These are phyloP conservation scores for Trichosanthes truncata DNA, from an alignment of 306 rosid species.

Conservation along the genomic window DNA sequence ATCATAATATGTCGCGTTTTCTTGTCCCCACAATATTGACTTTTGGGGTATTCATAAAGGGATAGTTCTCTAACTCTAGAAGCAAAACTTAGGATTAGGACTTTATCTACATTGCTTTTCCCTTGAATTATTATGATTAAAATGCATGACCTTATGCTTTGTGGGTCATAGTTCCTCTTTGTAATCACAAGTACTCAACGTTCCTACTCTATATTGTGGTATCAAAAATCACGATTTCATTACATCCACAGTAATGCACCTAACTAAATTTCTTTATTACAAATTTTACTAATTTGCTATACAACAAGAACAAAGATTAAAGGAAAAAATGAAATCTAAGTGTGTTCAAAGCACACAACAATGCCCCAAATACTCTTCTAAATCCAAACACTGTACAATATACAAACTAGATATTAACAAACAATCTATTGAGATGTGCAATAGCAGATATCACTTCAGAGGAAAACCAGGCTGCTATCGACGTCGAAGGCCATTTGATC, in stretches of 20 bases:
- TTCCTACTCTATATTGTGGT: not conserved
- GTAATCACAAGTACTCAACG: not conserved
- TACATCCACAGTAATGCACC: not conserved
- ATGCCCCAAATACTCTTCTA: not conserved
- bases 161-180: not conserved
- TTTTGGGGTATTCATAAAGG: too few relatives aligned
- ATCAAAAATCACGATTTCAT: not conserved
- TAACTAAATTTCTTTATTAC: not conserved
- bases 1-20: too few relatives aligned
- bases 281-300: not conserved
- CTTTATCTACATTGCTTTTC: not conserved
- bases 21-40: too few relatives aligned
- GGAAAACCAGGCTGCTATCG: constrained; percentile 49
- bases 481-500: constrained; percentile 65
- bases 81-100: too few relatives aligned
- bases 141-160: not conserved
- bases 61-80: too few relatives aligned
- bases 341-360: not conserved
- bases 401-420: not conserved
- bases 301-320: constrained; percentile 8
- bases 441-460: constrained; percentile 18
- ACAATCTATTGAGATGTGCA: not conserved
- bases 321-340: constrained; percentile 1
- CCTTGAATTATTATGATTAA: not conserved
- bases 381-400: not conserved